Evolutionary conservation across 2,329 filamentous ascomycete species (phyloP).

Genomic region (Xylariaceae sp.): DNA sequence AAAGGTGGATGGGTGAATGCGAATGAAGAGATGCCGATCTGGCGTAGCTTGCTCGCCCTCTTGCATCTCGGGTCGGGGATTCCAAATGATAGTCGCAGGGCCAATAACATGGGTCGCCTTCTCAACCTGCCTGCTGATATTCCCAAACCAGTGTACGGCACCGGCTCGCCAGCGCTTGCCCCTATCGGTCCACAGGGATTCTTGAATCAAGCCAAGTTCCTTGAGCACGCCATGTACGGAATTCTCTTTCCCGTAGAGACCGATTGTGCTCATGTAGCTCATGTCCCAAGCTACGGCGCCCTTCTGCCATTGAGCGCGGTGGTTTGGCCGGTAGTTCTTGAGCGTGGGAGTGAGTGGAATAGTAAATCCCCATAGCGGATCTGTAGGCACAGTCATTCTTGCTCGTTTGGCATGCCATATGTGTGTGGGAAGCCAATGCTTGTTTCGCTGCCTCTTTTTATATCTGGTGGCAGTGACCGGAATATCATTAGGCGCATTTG

Average conservation of each 20-base stretch:
- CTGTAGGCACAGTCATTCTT: slow-evolving; percentile 74
- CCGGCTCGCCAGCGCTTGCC: slow-evolving; percentile 67
- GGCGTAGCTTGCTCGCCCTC: slow-evolving; percentile 17
- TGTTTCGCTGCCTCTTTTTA: slow-evolving; percentile 78
- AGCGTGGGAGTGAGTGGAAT: slow-evolving; percentile 80
- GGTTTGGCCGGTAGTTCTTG: slow-evolving; percentile 84
- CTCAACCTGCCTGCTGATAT: slow-evolving; percentile 52
- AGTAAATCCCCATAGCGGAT: slow-evolving; percentile 86
- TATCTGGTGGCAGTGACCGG: slow-evolving; percentile 58
- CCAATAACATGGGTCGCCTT: slow-evolving; percentile 58
- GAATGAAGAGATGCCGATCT: slow-evolving; percentile 56
- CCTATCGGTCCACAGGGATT: slow-evolving; percentile 58
- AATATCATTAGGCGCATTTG: slow-evolving; percentile 64
- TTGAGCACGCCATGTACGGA: slow-evolving; percentile 65
- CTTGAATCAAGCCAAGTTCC: slow-evolving; percentile 58
- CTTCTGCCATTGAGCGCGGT: slow-evolving; percentile 70
- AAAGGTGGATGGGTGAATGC: slow-evolving; percentile 80
- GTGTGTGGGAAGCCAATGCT: slow-evolving; percentile 94
- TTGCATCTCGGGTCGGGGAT: slow-evolving; percentile 38
- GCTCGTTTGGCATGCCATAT: slow-evolving; percentile 91
- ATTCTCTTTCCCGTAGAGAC: slow-evolving; percentile 62
- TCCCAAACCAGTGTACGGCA: slow-evolving; percentile 45
- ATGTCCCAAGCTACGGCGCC: slow-evolving; percentile 88
- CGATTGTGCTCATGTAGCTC: slow-evolving; percentile 88
- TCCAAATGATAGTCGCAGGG: slow-evolving; percentile 74